Evolutionary conservation across 495 filamentous ascomycete genomes (phyloP).

Genomic region (Parmelia sp.): DNA sequence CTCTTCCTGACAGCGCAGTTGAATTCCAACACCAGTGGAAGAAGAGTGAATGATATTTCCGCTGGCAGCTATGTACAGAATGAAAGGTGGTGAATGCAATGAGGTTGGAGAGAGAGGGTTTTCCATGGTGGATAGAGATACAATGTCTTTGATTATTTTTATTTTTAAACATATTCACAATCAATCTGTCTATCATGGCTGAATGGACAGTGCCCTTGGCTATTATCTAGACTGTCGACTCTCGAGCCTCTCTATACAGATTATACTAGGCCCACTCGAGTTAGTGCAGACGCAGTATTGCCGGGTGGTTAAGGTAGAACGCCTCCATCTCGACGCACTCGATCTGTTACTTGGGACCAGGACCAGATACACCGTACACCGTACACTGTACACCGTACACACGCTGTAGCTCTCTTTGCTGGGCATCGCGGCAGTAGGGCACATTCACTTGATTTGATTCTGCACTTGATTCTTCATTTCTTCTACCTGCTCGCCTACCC

Average conservation of each 20-base stretch:
- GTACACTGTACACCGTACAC: neutral
- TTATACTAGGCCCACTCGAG: neutral
- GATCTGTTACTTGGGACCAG: conserved; percentile 1
- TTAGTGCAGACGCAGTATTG: neutral
- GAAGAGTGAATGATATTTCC: neutral
- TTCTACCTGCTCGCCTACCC: conserved; percentile 5
- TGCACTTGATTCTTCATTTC: neutral
- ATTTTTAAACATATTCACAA: no score
- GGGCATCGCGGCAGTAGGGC: neutral
- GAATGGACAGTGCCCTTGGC: no score
- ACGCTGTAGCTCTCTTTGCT: neutral
- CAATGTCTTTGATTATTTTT: no score
- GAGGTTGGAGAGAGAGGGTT: neutral
- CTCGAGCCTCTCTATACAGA: neutral
- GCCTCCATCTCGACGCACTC: conserved; percentile 4
- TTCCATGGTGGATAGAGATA: neutral
- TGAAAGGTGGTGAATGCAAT: neutral
- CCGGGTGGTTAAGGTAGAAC: neutral
- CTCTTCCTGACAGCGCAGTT: neutral
- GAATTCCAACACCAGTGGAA: neutral
- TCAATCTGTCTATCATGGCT: no score
- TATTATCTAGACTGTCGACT: no score
- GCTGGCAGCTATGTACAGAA: neutral
- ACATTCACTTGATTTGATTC: neutral
- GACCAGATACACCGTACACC: no score